A percentile compares a stretch with the other conserved stretches of the same genome.
Evolutionary conservation across 768 basidiomycete species (phyloP).

Genomic region (Stropharia rugosoannulata): DNA sequence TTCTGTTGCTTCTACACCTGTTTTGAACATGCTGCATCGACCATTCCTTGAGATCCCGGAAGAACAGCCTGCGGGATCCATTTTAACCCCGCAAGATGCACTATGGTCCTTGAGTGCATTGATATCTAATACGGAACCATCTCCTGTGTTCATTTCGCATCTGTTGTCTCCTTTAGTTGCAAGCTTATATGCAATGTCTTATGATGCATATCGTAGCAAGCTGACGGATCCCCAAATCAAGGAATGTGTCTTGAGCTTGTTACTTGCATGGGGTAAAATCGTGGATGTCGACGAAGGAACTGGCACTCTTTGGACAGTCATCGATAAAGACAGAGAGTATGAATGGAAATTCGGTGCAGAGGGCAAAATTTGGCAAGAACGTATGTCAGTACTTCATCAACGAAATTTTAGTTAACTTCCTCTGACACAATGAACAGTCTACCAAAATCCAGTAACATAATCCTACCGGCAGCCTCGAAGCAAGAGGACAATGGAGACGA

Average conservation of each 20-base stretch:
- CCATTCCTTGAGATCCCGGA: constrained; percentile 38
- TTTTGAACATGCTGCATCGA: constrained; percentile 50
- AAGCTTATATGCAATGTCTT: constrained; percentile 62
- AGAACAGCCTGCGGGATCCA: constrained; percentile 1
- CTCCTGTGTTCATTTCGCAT: constrained; percentile 60
- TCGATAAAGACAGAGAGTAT: constrained; percentile 44
- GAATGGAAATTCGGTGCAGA: constrained; percentile 59
- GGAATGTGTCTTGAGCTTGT: constrained; percentile 56
- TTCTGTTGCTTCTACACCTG: constrained; percentile 30
- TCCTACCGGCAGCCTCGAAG: constrained; percentile 48
- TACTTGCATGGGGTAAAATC: constrained; percentile 77
- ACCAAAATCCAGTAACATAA: constrained; percentile 27
- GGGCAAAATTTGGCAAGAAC: constrained; percentile 44
- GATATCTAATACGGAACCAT: constrained; percentile 77
- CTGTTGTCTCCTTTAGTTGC: constrained; percentile 70
- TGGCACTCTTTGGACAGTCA: constrained; percentile 56
- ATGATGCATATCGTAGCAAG: constrained; percentile 50
- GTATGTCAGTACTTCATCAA: constrained; percentile 25
- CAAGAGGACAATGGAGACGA: constrained; percentile 32
- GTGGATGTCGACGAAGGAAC: constrained; percentile 51
- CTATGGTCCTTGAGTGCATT: constrained; percentile 55
- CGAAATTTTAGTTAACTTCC: not conserved
- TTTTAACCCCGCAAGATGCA: constrained; percentile 34
- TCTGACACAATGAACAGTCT: constrained; percentile 17
- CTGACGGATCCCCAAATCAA: constrained; percentile 65